Conservation (phyloP, 495 filamentous ascomycete genomes). For the Penicillium silybi region DNA sequence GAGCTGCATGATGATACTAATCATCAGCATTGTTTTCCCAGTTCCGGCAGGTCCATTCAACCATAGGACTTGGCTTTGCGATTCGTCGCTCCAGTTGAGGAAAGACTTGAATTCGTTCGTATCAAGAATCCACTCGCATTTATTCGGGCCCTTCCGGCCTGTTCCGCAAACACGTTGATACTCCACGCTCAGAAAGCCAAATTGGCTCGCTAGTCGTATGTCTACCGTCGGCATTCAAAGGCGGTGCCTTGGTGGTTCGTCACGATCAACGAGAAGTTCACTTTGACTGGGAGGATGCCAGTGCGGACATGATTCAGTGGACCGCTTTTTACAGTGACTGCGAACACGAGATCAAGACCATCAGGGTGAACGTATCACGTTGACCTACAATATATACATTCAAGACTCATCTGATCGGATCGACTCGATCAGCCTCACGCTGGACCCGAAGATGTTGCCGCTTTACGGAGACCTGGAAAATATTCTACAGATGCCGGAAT, state of each 20-base stretch:
- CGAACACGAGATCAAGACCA: slow-evolving; percentile 55
- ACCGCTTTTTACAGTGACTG: slow-evolving; percentile 61
- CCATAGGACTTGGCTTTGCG: no score
- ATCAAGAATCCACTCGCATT: no score
- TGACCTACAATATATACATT: slow-evolving; percentile 57
- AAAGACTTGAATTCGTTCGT: no score
- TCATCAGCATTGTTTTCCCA: no score
- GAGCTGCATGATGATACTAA: no score
- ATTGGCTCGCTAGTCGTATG: slow-evolving; percentile 56
- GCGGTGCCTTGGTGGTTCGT: slow-evolving; percentile 24
- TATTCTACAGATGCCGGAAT: not conserved
- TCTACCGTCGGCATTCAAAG: slow-evolving; percentile 45
- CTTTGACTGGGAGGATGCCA: slow-evolving; percentile 41
- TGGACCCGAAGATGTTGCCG: slow-evolving; percentile 6
- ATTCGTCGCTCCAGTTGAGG: no score
- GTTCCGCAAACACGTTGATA: slow-evolving; percentile 55
- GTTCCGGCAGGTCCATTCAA: no score
- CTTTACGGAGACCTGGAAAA: no score
- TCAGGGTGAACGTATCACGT: slow-evolving; percentile 51
- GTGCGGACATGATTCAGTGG: slow-evolving; percentile 41
- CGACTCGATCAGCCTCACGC: no score
- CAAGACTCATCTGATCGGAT: no score
- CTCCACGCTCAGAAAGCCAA: slow-evolving; percentile 42
- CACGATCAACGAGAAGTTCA: slow-evolving; percentile 22
- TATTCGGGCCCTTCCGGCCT: slow-evolving; percentile 50